Conservation (phyloP, 371 early-diverging fungal genomes). For the Saksenaea vasiformis region DNA sequence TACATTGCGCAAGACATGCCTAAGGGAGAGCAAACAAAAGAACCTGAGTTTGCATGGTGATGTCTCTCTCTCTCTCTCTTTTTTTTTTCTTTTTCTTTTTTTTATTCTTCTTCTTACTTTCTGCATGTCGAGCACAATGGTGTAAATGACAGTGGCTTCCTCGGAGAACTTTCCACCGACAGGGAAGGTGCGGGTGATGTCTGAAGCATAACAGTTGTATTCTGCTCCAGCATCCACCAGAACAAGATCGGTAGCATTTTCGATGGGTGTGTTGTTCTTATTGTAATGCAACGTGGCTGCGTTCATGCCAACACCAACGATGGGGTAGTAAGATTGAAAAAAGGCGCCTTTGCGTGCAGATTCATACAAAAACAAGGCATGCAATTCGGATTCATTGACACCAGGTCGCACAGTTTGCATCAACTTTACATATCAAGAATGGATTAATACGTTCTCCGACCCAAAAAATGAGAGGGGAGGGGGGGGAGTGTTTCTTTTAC, state of each 20-base stretch:
- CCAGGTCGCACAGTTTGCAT: slow-evolving; percentile 66
- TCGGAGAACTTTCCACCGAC: slow-evolving; percentile 77
- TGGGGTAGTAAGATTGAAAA: slow-evolving; percentile 85
- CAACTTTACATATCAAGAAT: slow-evolving; percentile 39
- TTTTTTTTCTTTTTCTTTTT: not conserved
- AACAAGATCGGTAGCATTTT: slow-evolving; percentile 51
- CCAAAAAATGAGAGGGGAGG: too few species aligned
- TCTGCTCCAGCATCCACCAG: slow-evolving; percentile 92
- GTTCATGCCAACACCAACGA: slow-evolving; percentile 78
- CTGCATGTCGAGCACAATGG: slow-evolving; percentile 86
- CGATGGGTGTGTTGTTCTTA: slow-evolving; percentile 64
- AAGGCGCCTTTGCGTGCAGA: slow-evolving; percentile 70
- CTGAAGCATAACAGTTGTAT: slow-evolving; percentile 79
- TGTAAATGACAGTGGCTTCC: slow-evolving; percentile 78
- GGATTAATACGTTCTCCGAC: not conserved
- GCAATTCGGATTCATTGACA: slow-evolving; percentile 71
- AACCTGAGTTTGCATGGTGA: too few species aligned
- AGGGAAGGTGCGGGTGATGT: slow-evolving; percentile 92
- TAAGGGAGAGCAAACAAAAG: slow-evolving; percentile 5
- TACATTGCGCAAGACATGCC: slow-evolving; percentile 62
- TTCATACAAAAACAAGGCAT: slow-evolving; percentile 78
- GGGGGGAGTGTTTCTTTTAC: slow-evolving; percentile 24
- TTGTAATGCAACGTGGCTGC: slow-evolving; percentile 87
- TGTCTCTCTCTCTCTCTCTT: not conserved
- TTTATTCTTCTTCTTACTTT: too few species aligned